phyloP scores from a whole-genome alignment of 208 protist species.

The Herpetomonas samuelpessoai region DNA sequence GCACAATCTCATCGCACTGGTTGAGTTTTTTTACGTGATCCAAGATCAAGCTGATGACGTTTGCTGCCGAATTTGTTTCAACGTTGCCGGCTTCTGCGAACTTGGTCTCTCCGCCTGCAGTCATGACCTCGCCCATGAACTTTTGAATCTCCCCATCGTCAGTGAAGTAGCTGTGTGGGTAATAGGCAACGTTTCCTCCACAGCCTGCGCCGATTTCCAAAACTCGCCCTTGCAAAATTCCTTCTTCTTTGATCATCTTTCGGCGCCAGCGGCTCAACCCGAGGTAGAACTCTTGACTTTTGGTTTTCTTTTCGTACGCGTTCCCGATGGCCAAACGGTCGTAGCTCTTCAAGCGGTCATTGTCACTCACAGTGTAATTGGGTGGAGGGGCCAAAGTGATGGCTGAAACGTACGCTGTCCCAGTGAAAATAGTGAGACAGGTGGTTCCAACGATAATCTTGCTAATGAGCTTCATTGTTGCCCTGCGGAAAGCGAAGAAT shows the following conservation, averaged over 20 bases:
- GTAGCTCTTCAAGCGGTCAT: constrained; percentile 68
- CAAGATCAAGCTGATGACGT: constrained; percentile 25
- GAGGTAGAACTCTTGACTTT: constrained; percentile 79
- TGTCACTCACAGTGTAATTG: constrained; percentile 73
- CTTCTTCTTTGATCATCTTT: constrained; percentile 66
- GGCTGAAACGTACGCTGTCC: constrained; percentile 60
- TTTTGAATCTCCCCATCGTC: constrained; percentile 39
- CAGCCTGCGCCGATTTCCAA: constrained; percentile 85
- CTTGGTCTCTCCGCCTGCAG: background rate
- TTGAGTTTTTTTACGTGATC: constrained; percentile 31
- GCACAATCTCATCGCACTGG: constrained; percentile 58
- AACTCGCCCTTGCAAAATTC: constrained; percentile 57
- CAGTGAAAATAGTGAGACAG: constrained; percentile 63
- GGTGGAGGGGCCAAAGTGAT: constrained; percentile 64
- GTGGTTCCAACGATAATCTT: constrained; percentile 52
- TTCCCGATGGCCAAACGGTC: constrained; percentile 58
- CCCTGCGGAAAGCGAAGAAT: too few species aligned
- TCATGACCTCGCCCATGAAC: constrained; percentile 17
- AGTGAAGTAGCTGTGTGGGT: constrained; percentile 35
- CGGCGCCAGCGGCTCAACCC: constrained; percentile 73
- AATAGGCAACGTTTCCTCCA: constrained; percentile 67
- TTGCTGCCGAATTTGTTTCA: constrained; percentile 8
- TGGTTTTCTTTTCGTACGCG: constrained; percentile 79
- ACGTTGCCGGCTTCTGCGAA: background rate
- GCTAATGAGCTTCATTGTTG: constrained; percentile 38